phyloP scores from a whole-genome alignment of 169 alveolate genomes.

The Eimeria praecox region DNA sequence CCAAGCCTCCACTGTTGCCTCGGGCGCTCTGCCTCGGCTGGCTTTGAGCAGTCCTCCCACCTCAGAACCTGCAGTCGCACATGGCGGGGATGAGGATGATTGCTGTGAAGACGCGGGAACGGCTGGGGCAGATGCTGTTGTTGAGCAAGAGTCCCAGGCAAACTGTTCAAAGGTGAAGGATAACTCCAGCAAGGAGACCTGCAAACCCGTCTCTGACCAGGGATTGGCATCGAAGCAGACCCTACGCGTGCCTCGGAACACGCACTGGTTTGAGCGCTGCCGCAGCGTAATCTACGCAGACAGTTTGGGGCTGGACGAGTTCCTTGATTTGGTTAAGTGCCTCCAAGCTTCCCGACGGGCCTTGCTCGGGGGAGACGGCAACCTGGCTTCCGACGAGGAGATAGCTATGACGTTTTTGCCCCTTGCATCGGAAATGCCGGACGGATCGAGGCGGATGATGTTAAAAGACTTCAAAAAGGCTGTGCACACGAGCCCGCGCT shows the following conservation, averaged over 20 bases:
- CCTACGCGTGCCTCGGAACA: constrained; percentile 16
- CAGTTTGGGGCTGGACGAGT: constrained; percentile 79
- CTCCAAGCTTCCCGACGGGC: constrained; percentile 78
- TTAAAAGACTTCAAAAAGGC: constrained; percentile 78
- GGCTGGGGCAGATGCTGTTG: neutral
- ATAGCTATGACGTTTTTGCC: constrained; percentile 65
- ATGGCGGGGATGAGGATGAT: constrained; percentile 10
- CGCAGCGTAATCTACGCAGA: constrained; percentile 63
- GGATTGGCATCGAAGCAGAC: constrained; percentile 11
- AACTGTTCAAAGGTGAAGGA: constrained; percentile 25
- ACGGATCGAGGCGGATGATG: constrained; percentile 78
- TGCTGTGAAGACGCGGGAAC: neutral
- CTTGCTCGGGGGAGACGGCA: constrained; percentile 65
- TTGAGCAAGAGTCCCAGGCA: neutral
- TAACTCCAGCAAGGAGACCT: neutral
- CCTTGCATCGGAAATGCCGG: constrained; percentile 75
- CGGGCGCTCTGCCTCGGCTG: neutral
- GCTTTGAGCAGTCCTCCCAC: neutral
- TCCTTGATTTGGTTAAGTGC: constrained; percentile 64
- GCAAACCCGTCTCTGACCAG: neutral
- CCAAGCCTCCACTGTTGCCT: neutral
- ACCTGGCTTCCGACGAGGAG: constrained; percentile 61
- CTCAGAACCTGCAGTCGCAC: neutral
- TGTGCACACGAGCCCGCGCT: constrained; percentile 69
- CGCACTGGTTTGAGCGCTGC: constrained; percentile 40